Percentiles rank a stretch among this genome's conserved stretches.
phyloP scores from a whole-genome alignment of 495 filamentous ascomycete genomes.

The Talaromyces nanjingensis region DNA sequence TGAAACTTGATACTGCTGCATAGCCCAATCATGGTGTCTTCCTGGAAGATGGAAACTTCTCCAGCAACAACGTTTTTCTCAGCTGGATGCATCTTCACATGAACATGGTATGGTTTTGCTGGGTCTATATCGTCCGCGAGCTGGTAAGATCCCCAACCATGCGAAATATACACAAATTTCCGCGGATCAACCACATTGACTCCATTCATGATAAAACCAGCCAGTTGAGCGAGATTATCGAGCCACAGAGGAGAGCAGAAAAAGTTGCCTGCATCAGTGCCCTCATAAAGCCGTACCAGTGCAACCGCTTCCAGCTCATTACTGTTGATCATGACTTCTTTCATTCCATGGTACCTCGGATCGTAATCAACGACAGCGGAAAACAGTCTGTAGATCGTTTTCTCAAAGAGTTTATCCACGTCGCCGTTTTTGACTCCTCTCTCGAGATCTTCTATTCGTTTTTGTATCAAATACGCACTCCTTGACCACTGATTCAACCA shows the following conservation, averaged over 20 bases:
- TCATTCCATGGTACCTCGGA: constrained; percentile 54
- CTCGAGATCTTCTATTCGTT: constrained; percentile 29
- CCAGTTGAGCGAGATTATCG: constrained; percentile 40
- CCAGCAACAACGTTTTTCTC: constrained; percentile 46
- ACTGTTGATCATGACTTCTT: constrained; percentile 70
- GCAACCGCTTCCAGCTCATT: constrained; percentile 63
- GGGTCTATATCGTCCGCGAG: constrained; percentile 11
- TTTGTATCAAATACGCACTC: constrained; percentile 46
- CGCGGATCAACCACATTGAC: constrained; percentile 36
- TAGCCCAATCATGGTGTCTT: constrained; percentile 30
- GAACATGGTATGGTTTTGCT: constrained; percentile 22
- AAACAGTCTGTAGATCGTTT: constrained; percentile 65
- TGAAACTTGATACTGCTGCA: constrained; percentile 21
- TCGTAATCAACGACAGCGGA: constrained; percentile 56
- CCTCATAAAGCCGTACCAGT: constrained; percentile 56
- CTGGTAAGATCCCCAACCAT: constrained; percentile 34
- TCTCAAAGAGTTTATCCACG: constrained; percentile 33
- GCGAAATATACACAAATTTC: constrained; percentile 35
- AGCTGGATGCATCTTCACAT: constrained; percentile 36
- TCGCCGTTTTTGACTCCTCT: constrained; percentile 1
- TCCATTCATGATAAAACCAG: constrained; percentile 48
- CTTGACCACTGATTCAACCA: constrained; percentile 50
- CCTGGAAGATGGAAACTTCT: constrained; percentile 47
- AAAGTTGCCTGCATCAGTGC: constrained; percentile 56
- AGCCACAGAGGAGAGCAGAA: constrained; percentile 29